Percentiles rank a stretch among this genome's conserved stretches.
These are phyloP conservation scores for Trichosporon ovoides DNA, from an alignment of 1,284 basidiomycete genomes.

Conservation along the genomic window DNA sequence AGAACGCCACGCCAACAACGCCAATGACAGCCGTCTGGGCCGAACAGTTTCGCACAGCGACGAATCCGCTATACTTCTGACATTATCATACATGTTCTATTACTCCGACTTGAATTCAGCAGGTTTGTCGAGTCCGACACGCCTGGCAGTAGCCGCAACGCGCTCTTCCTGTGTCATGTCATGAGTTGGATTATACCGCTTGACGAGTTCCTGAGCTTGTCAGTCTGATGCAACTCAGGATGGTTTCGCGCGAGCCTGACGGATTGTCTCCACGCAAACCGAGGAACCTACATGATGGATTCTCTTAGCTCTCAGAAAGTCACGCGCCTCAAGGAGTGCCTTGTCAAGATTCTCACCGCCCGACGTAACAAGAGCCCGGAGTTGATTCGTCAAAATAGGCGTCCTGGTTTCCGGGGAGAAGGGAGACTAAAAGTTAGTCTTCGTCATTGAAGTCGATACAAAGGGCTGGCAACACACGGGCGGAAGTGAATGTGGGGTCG, in stretches of 20 bases:
- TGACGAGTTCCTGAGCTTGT: constrained; percentile 58
- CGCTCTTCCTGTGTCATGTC: constrained; percentile 73
- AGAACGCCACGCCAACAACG: too few species aligned
- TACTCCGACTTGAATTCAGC: constrained; percentile 34
- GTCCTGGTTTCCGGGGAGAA: constrained; percentile 52
- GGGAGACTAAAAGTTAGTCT: constrained; percentile 42
- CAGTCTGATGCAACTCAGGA: too few species aligned
- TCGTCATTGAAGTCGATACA: too few species aligned
- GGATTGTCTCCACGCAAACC: too few species aligned
- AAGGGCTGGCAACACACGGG: too few species aligned
- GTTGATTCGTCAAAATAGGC: constrained; percentile 52
- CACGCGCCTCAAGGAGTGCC: constrained; percentile 61
- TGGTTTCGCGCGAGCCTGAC: too few species aligned
- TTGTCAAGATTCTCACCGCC: constrained; percentile 30
- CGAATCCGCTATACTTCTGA: too few species aligned
- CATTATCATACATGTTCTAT: too few species aligned
- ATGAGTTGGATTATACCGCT: constrained; percentile 77
- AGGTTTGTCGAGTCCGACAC: constrained; percentile 65
- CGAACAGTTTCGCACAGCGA: too few species aligned
- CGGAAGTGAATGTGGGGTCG: too few species aligned
- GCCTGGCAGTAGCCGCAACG: constrained; percentile 71
- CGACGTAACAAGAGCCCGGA: constrained; percentile 56
- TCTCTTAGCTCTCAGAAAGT: constrained; percentile 67
- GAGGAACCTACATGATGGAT: constrained; percentile 54
- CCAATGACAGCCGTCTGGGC: too few species aligned